These are phyloP conservation scores for Bacterosira constricta DNA, from an alignment of 108 stramenopile species.

Conservation along the genomic window DNA sequence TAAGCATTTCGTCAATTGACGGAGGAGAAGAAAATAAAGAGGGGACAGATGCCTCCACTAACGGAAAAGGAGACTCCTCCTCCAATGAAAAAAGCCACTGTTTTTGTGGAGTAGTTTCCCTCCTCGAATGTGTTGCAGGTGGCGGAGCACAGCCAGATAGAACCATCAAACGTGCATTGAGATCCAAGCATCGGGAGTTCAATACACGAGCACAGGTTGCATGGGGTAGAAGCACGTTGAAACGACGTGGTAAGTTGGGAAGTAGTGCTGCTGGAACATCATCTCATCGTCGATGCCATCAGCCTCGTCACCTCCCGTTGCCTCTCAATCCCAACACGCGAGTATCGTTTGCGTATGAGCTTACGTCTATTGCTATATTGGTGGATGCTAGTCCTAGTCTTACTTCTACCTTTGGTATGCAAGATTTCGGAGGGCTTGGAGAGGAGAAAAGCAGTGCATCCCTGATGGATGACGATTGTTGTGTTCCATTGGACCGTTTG, in stretches of 20 bases:
- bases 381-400: slow-evolving; percentile 82
- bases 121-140: slow-evolving; percentile 67
- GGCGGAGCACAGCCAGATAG: slow-evolving; percentile 21
- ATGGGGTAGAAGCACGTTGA: slow-evolving; percentile 36
- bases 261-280: background rate
- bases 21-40: slow-evolving; percentile 2
- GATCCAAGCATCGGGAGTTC: slow-evolving; percentile 58
- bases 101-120: slow-evolving; percentile 63
- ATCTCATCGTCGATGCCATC: slow-evolving; percentile 52
- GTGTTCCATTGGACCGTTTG: slow-evolving; percentile 73
- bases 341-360: slow-evolving; percentile 77
- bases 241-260: slow-evolving; percentile 8
- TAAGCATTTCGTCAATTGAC: slow-evolving; percentile 23
- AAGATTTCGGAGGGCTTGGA: background rate
- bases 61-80: background rate
- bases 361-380: slow-evolving; percentile 80
- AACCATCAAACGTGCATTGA: slow-evolving; percentile 45
- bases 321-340: slow-evolving; percentile 65
- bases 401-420: slow-evolving; percentile 62
- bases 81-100: slow-evolving; percentile 5
- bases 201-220: slow-evolving; percentile 52
- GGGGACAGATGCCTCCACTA: background rate
- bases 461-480: slow-evolving; percentile 14
- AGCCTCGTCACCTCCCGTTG: slow-evolving; percentile 69
- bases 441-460: slow-evolving; percentile 11